Evolutionary conservation across 768 basidiomycete genomes (phyloP), one percentile per base, ranked within the genome.

Genomic region (Hygrophorus pudorinus): DNA sequence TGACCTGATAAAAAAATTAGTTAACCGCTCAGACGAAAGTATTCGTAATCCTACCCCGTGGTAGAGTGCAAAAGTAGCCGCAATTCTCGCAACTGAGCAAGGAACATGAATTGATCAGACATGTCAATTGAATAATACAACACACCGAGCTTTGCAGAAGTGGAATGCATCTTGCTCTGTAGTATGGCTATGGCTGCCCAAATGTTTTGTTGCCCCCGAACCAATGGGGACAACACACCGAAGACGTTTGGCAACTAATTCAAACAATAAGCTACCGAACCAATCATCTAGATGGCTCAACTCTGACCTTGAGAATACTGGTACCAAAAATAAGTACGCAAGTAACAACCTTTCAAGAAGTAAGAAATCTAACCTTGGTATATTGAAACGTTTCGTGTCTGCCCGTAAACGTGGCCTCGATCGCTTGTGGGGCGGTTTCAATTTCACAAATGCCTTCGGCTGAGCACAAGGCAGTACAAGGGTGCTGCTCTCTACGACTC

Each of bases 341-440:
- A 34, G 24, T 4, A n/a, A 41, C 37, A 14, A 5, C 5, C 5
- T 8, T 1, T 32, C 1, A 14, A 18, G 27, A 17, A 14, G n/a
- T 27, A 21, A 38, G 20, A 31, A 42, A 16, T 24, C 6, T 29
- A 14, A 75, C 79, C 66, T 80, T 81, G 0, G 80, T 81, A 41
- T 76, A 81, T 52, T 75, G 71, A 51, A 79, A 81, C 1, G 71
- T 77, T 47, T 78, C 75, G 39, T 79, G 73, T 46, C 57, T 63
- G 0, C 79, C 80, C 0, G 69, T 71, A 49, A 81, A 81, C 0
- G 76, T 79, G 4, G 77, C 75, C 51, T 79, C 73, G 28, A 81
- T 69, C 0, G 77, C 73, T 42, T 74, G 70, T 0, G 79, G 79
- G 0, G 68, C 62, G 0, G 71, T 76, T 41, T 79, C 70, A 11